phyloP scores from a whole-genome alignment of 148 eudicot genomes.

The Selenicereus undatus region DNA sequence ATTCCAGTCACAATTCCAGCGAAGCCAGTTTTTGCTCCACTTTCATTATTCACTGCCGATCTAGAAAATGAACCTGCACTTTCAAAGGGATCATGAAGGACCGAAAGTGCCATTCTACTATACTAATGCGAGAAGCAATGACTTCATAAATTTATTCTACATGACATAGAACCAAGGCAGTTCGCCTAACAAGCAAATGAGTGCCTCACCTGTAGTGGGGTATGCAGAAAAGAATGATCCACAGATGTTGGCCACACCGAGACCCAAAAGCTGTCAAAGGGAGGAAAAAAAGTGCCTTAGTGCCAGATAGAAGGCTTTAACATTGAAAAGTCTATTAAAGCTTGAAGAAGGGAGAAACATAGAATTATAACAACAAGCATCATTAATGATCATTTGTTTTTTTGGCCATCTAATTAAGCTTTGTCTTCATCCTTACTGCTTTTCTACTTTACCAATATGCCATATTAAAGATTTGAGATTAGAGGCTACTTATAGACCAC shows the following conservation, averaged over 20 bases:
- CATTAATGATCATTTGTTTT: neutral
- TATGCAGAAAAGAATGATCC: conserved; percentile 92
- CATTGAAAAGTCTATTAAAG: neutral
- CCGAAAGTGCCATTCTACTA: neutral
- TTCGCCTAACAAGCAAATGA: neutral
- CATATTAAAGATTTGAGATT: neutral
- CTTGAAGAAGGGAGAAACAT: neutral
- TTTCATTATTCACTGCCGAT: conserved; percentile 97
- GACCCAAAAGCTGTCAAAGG: conserved; percentile 80
- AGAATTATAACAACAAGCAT: neutral
- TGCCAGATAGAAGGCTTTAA: neutral
- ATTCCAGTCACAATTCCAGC: conserved; percentile 83
- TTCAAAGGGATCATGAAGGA: neutral
- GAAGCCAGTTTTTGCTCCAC: conserved; percentile 98
- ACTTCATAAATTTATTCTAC: neutral
- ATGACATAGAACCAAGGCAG: neutral
- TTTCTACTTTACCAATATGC: neutral
- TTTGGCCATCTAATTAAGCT: neutral
- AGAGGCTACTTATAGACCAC: neutral
- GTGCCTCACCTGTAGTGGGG: conserved; percentile 78
- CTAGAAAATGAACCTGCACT: conserved; percentile 89
- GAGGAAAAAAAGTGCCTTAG: neutral
- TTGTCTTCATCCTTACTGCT: neutral
- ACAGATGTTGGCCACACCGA: conserved; percentile 87
- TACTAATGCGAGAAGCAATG: neutral